phyloP scores from a whole-genome alignment of 192 early-diverging fungal genomes.

The Podila verticillata region DNA sequence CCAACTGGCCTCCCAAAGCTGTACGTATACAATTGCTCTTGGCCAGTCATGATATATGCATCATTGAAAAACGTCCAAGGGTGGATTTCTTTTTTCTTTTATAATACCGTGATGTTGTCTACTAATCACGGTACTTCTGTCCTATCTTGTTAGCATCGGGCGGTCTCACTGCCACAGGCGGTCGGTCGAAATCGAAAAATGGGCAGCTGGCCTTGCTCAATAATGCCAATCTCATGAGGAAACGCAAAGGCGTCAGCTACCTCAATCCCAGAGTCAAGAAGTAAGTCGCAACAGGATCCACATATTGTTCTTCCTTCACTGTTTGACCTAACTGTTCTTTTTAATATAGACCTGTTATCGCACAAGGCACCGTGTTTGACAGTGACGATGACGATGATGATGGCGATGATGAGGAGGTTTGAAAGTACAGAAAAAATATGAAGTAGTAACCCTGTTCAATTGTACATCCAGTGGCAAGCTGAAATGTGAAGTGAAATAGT shows the following conservation, averaged over 20 bases:
- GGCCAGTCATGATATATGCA: too few relatives aligned
- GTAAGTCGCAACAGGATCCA: slow-evolving; percentile 1
- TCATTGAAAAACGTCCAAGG: neutral
- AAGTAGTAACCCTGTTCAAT: neutral
- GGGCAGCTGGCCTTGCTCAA: slow-evolving; percentile 33
- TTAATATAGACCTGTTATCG: slow-evolving; percentile 18
- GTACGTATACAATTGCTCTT: slow-evolving; percentile 6
- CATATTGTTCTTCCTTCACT: neutral
- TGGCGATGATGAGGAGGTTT: neutral
- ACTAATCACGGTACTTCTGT: neutral
- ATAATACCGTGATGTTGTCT: neutral
- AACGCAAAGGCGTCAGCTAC: slow-evolving; percentile 35
- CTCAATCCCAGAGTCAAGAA: slow-evolving; percentile 44
- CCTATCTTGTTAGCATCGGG: neutral
- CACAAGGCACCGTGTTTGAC: slow-evolving; percentile 45
- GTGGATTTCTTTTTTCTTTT: neutral
- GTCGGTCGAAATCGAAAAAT: slow-evolving; percentile 37
- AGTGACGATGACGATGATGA: slow-evolving; percentile 39
- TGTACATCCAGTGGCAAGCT: too few relatives aligned
- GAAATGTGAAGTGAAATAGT: too few relatives aligned
- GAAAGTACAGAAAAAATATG: neutral
- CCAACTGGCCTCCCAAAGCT: slow-evolving; percentile 6
- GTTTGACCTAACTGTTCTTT: neutral
- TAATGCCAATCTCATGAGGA: slow-evolving; percentile 34
- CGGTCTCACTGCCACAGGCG: slow-evolving; percentile 9